These are phyloP conservation scores for Collybia mongolica DNA, from an alignment of 768 basidiomycete species.

Conservation along the genomic window DNA sequence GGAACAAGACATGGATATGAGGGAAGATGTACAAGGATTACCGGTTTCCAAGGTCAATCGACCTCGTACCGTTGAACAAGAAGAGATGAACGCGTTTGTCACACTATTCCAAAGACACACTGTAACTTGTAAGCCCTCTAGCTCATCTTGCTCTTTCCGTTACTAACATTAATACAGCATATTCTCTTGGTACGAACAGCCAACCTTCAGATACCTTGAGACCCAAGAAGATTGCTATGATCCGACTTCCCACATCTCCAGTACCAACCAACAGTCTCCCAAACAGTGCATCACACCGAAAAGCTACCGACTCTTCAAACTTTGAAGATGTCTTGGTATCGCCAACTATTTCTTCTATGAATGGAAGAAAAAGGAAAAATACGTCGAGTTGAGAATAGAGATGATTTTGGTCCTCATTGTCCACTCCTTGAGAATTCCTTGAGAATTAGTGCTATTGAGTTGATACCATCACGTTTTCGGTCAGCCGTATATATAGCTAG, in stretches of 20 bases:
- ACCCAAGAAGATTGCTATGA: background rate
- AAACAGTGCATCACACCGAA: background rate
- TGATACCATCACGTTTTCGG: too few species aligned
- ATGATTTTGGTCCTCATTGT: background rate
- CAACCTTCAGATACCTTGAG: background rate
- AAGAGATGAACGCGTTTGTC: conserved; percentile 59
- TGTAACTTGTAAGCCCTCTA: conserved; percentile 35
- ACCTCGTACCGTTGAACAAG: conserved; percentile 40
- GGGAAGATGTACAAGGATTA: conserved; percentile 14
- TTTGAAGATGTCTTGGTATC: conserved; percentile 4
- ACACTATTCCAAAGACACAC: conserved; percentile 60
- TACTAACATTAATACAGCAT: background rate
- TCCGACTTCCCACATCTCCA: background rate
- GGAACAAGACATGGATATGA: conserved; percentile 46
- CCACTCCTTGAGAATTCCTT: background rate
- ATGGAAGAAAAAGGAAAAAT: conserved; percentile 60
- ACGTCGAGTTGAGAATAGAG: conserved; percentile 27
- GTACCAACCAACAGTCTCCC: background rate
- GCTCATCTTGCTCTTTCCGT: background rate
- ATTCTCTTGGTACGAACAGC: background rate
- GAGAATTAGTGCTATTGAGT: background rate
- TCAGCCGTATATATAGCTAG: too few species aligned
- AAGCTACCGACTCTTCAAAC: background rate
- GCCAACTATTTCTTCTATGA: conserved; percentile 23
- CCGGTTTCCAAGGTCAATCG: conserved; percentile 11